Evolutionary conservation across 179 eudicot species (phyloP).

Genomic region (Corrigiola litoralis): DNA sequence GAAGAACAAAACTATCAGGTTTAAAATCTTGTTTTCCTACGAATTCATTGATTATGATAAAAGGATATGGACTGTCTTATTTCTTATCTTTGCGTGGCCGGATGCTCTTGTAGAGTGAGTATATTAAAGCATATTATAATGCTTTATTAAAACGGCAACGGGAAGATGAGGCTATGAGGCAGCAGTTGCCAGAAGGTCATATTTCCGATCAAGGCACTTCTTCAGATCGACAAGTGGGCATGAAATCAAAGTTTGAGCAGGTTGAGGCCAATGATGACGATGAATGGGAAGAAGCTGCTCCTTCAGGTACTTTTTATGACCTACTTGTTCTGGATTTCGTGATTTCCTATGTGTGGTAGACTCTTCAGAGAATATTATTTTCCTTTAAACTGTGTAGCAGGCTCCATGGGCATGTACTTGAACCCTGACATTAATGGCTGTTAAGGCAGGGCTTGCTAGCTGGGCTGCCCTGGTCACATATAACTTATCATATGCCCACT

Average conservation of each 20-base stretch:
- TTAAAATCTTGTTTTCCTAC: slow-evolving; percentile 22
- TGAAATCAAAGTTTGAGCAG: slow-evolving; percentile 63
- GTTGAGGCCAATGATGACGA: slow-evolving; percentile 53
- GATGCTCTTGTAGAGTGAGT: slow-evolving; percentile 58
- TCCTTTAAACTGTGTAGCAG: background rate
- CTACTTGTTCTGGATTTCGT: background rate
- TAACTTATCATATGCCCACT: too few species aligned
- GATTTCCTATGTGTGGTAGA: background rate
- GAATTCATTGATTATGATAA: too few species aligned
- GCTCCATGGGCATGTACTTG: too few species aligned
- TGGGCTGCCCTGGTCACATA: too few species aligned
- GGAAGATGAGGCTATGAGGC: slow-evolving; percentile 48
- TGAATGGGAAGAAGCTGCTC: slow-evolving; percentile 80
- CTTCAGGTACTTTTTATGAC: slow-evolving; percentile 49
- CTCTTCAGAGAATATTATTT: background rate
- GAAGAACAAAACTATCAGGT: slow-evolving; percentile 55
- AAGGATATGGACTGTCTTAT: background rate
- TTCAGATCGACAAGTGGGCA: slow-evolving; percentile 67
- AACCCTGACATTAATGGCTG: too few species aligned
- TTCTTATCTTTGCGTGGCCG: slow-evolving; percentile 1
- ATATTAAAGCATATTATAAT: slow-evolving; percentile 80
- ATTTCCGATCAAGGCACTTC: slow-evolving; percentile 25
- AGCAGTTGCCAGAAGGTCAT: slow-evolving; percentile 25
- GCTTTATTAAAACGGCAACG: slow-evolving; percentile 61
- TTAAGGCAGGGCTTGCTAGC: too few species aligned